phyloP scores from a whole-genome alignment of 2,329 filamentous ascomycete genomes.

The Cryphonectria naterciae region DNA sequence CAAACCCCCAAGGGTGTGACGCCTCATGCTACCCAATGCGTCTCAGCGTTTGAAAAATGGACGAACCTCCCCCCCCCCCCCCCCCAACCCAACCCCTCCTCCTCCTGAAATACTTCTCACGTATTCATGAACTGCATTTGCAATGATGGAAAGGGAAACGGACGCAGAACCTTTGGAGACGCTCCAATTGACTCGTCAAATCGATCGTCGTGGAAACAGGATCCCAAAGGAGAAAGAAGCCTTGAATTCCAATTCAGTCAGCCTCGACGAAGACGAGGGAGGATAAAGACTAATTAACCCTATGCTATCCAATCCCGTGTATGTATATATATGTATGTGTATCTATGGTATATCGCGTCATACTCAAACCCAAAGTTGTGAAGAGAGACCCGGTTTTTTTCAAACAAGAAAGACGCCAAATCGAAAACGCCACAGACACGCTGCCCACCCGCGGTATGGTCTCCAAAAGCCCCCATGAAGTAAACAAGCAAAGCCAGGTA shows the following conservation, averaged over 20 bases:
- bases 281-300: neutral
- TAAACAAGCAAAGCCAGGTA: constrained; percentile 11
- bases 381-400: constrained; percentile 2
- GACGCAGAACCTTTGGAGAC: neutral
- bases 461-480: neutral
- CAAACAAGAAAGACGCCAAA: neutral
- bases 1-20: neutral
- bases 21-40: neutral
- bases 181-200: neutral
- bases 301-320: neutral
- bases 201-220: neutral
- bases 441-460: constrained; percentile 1
- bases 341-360: constrained; percentile 26
- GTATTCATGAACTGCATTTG: too few species aligned
- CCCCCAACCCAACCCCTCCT: neutral
- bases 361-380: neutral
- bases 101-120: neutral
- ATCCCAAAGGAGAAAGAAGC: neutral
- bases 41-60: neutral
- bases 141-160: neutral
- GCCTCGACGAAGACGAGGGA: neutral
- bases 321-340: constrained; percentile 6
- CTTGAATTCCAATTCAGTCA: neutral
- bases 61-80: neutral
- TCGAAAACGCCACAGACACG: constrained; percentile 15